These are phyloP conservation scores for Jaltomata sinuosa DNA, from an alignment of 257 asterid species.

Conservation along the genomic window DNA sequence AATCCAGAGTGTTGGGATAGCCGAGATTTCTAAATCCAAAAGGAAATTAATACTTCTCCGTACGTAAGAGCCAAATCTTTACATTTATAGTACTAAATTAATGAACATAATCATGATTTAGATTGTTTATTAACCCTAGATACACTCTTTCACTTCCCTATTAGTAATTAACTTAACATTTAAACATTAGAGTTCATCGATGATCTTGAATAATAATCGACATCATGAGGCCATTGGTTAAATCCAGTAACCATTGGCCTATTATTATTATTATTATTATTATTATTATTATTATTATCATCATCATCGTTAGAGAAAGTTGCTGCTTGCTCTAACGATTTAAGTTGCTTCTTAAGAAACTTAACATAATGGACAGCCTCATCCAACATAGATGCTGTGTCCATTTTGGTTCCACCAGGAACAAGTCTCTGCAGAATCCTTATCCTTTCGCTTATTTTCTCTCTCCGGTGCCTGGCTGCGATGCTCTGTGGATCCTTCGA, in stretches of 20 bases:
- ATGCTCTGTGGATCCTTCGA: constrained; percentile 53
- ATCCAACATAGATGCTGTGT: constrained; percentile 52
- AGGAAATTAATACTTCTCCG: neutral
- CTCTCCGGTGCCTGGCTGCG: constrained; percentile 50
- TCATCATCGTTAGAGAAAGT: neutral
- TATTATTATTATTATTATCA: too few species aligned
- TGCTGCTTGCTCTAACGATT: constrained; percentile 19
- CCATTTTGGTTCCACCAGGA: constrained; percentile 61
- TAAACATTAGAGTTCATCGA: constrained; percentile 15
- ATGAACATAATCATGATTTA: neutral
- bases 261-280: neutral
- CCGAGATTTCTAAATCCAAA: neutral
- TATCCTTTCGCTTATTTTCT: constrained; percentile 42
- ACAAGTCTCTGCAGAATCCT: constrained; percentile 46
- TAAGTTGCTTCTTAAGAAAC: constrained; percentile 43
- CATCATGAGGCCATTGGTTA: neutral
- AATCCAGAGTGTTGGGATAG: neutral
- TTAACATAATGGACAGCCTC: constrained; percentile 50
- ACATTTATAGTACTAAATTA: neutral
- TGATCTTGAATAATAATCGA: neutral
- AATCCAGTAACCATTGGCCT: constrained; percentile 10
- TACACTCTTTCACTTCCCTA: neutral
- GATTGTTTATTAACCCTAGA: neutral
- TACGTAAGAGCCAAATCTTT: neutral
- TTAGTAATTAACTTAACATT: constrained; percentile 16